phyloP scores from a whole-genome alignment of 805 yeast genomes.

The Sugiyamaella qingdaonensis region DNA sequence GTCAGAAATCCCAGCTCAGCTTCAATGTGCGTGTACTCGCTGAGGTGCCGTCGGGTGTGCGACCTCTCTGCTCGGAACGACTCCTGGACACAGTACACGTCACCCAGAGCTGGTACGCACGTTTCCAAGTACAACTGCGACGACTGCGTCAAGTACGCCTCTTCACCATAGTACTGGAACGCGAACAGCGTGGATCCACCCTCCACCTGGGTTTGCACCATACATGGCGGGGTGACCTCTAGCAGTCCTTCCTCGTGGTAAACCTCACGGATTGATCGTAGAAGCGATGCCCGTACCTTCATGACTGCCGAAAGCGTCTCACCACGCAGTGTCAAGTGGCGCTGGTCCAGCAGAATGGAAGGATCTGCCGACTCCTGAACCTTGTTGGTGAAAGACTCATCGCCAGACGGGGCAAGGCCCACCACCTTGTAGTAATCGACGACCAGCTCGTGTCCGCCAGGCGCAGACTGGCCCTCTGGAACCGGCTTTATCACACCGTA shows the following conservation, averaged over 20 bases:
- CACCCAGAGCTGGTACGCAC: conserved; percentile 92
- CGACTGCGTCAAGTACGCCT: conserved; percentile 93
- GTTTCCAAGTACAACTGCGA: conserved; percentile 97
- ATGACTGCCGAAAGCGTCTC: conserved; percentile 88
- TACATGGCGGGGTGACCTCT: conserved; percentile 98
- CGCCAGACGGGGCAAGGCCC: conserved; percentile 95
- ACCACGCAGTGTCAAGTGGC: conserved; percentile 95
- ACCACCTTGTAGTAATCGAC: conserved; percentile 87
- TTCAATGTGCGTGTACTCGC: conserved; percentile 96
- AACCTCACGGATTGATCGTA: conserved; percentile 70
- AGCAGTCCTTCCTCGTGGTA: conserved; percentile 67
- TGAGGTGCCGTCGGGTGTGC: conserved; percentile 96
- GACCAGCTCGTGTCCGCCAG: conserved; percentile 91
- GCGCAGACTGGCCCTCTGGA: conserved; percentile 96
- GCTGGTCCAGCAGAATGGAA: conserved; percentile 83
- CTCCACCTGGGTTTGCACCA: conserved; percentile 99
- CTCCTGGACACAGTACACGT: conserved; percentile 95
- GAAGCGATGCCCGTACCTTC: conserved; percentile 85
- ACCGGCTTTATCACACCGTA: conserved; percentile 77
- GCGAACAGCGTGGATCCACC: conserved; percentile 97
- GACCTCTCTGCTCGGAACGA: conserved; percentile 99
- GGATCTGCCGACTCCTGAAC: conserved; percentile 94
- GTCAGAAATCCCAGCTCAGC: conserved; percentile 84
- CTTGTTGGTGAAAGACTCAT: conserved; percentile 90
- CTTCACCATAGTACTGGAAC: conserved; percentile 93